Base-by-base conservation (phyloP, 2,329 filamentous ascomycete species). In the Phialophora tarda region DNA sequence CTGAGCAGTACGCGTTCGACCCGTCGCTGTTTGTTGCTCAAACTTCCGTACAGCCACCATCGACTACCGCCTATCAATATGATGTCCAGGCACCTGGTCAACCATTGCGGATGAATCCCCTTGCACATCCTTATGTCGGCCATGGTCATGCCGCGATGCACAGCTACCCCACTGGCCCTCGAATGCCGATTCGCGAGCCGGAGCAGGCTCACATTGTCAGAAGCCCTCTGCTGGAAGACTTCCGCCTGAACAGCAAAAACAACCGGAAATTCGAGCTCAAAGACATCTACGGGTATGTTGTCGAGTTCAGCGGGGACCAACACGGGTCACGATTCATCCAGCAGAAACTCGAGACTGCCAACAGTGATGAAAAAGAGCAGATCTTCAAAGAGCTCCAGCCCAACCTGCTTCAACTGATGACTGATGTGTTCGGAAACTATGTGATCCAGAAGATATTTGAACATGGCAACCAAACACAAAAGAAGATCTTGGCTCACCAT, bases 361-460 rank as follows among this genome's bases (percentile, higher is more conserved):
- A 96, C 76, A 97, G 93, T 74, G 95, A 98, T 68, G 94, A 97
- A 75, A 98, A 97, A 79, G 92, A 96, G 34, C 89, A 89, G 63
- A 86, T 98, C 0, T 98, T 97, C 81, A 83, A 85, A 0, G 95
- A 98, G 77, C 92, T 99, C 54, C 86, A 91, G 72, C 86, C 88
- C 0, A 95, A 99, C 71, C 88, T 90, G 1, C 79, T 96, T 32
- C 92, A 94, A 74, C 82, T 99, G 56, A 97, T 97, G 92, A 94
- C 90, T 54, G 95, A 98, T 77, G 90, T 98, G 0, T 99, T 97
- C 75, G 95, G 95, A 62, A 99, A 99, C 78, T 99, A 98, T 75
- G 95, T 99, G 41, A 93, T 98, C 47, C 95, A 99, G 75, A 98
- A 97, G 77, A 89, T 98, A 76, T 97, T 98, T 69, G 94, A 98